Evolutionary conservation across 306 rosid species (phyloP).

Genomic region (Fagus sylvatica): DNA sequence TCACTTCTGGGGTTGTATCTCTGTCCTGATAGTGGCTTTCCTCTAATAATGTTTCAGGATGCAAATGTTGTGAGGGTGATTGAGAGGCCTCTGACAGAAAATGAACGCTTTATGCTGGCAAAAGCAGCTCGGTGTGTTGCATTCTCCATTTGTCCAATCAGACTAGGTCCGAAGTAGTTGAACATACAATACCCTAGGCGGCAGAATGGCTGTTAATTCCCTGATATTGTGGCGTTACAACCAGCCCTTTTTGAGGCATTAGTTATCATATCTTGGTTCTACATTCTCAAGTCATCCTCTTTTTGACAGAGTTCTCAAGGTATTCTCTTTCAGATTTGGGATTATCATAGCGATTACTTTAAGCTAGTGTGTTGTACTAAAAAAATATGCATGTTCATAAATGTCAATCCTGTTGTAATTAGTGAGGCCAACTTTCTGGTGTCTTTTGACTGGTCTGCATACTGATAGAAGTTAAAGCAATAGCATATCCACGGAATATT

Average conservation of each 20-base stretch:
- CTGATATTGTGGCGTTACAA: conserved; percentile 15
- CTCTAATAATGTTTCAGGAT: conserved; percentile 48
- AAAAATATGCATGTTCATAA: background rate
- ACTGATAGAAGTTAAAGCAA: background rate
- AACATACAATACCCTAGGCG: conserved; percentile 8
- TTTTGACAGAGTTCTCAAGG: background rate
- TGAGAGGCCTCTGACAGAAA: conserved; percentile 85
- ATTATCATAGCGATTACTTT: background rate
- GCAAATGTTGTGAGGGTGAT: conserved; percentile 86
- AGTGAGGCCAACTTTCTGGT: background rate
- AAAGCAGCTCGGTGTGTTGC: conserved; percentile 97
- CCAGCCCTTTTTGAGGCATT: conserved; percentile 13
- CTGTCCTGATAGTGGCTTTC: background rate
- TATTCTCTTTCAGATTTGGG: background rate
- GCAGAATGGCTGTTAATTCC: conserved; percentile 9
- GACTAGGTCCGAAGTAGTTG: conserved; percentile 72
- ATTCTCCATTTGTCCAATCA: conserved; percentile 83
- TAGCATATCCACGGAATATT: background rate
- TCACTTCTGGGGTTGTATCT: conserved; percentile 22
- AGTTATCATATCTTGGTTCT: background rate
- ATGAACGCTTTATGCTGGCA: conserved; percentile 85
- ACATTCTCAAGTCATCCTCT: background rate
- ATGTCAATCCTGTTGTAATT: background rate
- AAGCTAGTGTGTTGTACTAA: background rate
- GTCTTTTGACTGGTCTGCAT: background rate